Base-by-base conservation (phyloP, 768 basidiomycete genomes). In the Russula ochroleuca region DNA sequence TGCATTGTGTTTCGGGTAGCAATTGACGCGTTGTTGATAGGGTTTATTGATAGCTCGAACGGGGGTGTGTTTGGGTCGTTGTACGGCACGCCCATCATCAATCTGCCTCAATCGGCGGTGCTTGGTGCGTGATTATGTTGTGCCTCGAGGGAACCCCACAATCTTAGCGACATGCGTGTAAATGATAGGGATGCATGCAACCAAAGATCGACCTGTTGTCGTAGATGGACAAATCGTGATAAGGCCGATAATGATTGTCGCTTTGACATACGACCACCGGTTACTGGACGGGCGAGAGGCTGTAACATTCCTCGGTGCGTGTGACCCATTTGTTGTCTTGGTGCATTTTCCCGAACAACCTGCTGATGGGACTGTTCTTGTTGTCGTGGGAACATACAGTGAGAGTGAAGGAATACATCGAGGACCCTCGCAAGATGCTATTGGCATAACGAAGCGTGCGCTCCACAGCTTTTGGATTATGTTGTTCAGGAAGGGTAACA, bases 31-130 rank as follows among this genome's bases (percentile, higher is more conserved):
- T 33, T 35, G 49, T 56, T 65, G 59, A 65, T 65, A 65, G 59
- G 40, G 51, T 45, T 52, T 47, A 49, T 62, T 41, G 65, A 25
- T 66, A 96, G 94, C 75, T 98, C 97, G 45, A 99, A 99, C 72
- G 97, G 96, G 50, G 96, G 96, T 70, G 96, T 99, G 73, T 99
- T 99, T 72, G 96, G 96, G 49, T 96, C 93, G 54, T 79, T 99
- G 54, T 97, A 88, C 71, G 96, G 96, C 45, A 99, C 96, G n/a
- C 96, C 96, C 41, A 99, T 99, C 72, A 96, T 98, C 78, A 98
- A 98, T 80, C 79, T 95, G 50, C 96, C 95, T 5, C 96, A 98
- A 74, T 78, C 94, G 25, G 96, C 94, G 57, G 94, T 98, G 8
- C 85, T 99, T 59, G 95, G 90, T 81, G 69, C 65, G 81, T 75